Evolutionary conservation across 164 flowering plant genomes (phyloP), one percentile per base, ranked within the genome.

Genomic region (Macadamia integrifolia): DNA sequence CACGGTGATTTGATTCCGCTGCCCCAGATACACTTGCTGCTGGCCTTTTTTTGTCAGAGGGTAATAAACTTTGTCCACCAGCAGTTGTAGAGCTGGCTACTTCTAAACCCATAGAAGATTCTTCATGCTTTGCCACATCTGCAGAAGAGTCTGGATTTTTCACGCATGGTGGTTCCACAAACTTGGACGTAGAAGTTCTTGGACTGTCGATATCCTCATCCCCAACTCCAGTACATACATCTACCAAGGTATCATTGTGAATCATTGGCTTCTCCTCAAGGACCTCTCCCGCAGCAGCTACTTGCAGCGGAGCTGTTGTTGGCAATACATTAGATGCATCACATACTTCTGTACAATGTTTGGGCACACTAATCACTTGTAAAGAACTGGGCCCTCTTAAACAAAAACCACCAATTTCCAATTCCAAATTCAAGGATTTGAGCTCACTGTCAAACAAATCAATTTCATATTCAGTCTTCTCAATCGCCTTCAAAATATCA

Each of bases 371-470:
- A 43, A 81, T 76, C 60, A 57, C 64, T 30, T 67, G 73, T 35
- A 77, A 58, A 15, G 80, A 77, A 43, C 80, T 71, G 43, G 86
- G 74, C 31, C 78, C 61, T 32, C 75, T 71, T 28, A 77, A 73
- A 71, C 61, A 57, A 63, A 74, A 71, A 52, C 31, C 29, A 59
- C 53, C 23, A 31, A 61, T 48, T 58, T 75, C 81, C 61, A 75
- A 13, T 55, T 70, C 80, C 70, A 79, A 63, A 35, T 76, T 81
- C 75, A 85, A 67, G 23, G 75, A 81, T 80, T 87, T 90, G 14
- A 86, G 80, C 61, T 94, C 95, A 77, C 69, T 87, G 78, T 95
- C 99, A 60, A 85, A 87, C 29, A 70, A 67, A 81, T 95, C 99
- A 76, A 95, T 87, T 67, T 92, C 93, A 64, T 80, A 75, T 63